Conservation (phyloP, 345 rosid genomes). For the Nasturtium officinale region DNA sequence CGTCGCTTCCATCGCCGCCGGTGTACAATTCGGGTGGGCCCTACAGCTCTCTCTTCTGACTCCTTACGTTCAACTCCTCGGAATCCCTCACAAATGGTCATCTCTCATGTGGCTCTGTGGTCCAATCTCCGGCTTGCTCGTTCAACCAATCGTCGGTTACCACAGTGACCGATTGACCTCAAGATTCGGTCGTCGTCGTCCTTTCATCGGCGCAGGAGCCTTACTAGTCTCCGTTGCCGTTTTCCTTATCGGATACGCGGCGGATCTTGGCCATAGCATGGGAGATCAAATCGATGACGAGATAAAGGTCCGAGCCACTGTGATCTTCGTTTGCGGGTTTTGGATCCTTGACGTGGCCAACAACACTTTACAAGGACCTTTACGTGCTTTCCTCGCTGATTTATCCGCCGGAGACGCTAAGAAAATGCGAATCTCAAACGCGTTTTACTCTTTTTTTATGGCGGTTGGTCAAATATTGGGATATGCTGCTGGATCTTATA, state of each 20-base stretch:
- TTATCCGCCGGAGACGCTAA: conserved; percentile 58
- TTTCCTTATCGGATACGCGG: conserved; percentile 76
- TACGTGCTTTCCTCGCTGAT: conserved; percentile 85
- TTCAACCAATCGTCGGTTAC: conserved; percentile 89
- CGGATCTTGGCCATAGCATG: conserved; percentile 61
- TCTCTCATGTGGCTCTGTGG: conserved; percentile 89
- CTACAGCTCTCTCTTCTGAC: conserved; percentile 91
- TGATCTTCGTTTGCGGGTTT: conserved; percentile 66
- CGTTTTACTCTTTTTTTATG: conserved; percentile 79
- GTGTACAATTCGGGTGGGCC: conserved; percentile 99
- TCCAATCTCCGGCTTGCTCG: conserved; percentile 74
- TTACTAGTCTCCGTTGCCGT: conserved; percentile 60
- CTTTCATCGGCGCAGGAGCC: conserved; percentile 70
- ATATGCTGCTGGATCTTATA: conserved; percentile 76
- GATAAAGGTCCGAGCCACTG: conserved; percentile 61
- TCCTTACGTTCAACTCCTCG: conserved; percentile 85
- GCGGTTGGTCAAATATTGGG: conserved; percentile 89
- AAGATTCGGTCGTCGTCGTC: conserved; percentile 83
- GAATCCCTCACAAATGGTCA: conserved; percentile 83
- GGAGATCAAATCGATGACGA: conserved; percentile 50
- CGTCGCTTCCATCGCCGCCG: conserved; percentile 90
- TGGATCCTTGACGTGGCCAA: conserved; percentile 97
- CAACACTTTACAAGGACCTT: conserved; percentile 87
- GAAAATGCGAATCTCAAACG: conserved; percentile 60
- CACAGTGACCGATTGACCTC: conserved; percentile 73